A percentile compares a stretch with the other conserved stretches of the same genome.
Evolutionary conservation across 192 early-diverging fungal genomes (phyloP).

Genomic region (Phycomyces nitens): DNA sequence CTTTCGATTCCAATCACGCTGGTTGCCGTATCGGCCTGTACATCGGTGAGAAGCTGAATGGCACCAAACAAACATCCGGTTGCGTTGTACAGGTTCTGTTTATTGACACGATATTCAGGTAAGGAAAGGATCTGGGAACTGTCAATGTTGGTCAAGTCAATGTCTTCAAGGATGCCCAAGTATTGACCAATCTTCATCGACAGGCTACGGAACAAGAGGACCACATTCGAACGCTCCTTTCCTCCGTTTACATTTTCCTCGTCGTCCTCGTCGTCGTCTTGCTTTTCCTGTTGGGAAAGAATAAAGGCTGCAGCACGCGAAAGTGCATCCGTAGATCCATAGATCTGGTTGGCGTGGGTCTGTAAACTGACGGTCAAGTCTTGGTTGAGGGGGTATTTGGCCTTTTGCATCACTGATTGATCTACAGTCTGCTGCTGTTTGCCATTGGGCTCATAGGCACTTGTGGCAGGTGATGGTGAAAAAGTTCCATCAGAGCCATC

Average conservation of each 20-base stretch:
- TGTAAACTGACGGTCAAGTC: slow-evolving; percentile 25
- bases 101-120: slow-evolving; percentile 17
- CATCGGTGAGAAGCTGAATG: slow-evolving; percentile 26
- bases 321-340: slow-evolving; percentile 27
- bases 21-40: neutral
- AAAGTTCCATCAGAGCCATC: neutral
- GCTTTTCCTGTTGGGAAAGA: neutral
- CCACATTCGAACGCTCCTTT: slow-evolving; percentile 15
- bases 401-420: slow-evolving; percentile 10
- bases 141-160: slow-evolving; percentile 16
- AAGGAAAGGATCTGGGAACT: slow-evolving; percentile 15
- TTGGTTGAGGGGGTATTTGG: slow-evolving; percentile 29
- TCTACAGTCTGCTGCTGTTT: neutral
- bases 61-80: slow-evolving; percentile 28
- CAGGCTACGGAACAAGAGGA: slow-evolving; percentile 14
- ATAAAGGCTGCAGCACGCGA: slow-evolving; percentile 18
- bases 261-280: slow-evolving; percentile 2
- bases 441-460: neutral
- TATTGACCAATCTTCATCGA: slow-evolving; percentile 28
- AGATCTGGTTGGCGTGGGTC: slow-evolving; percentile 28
- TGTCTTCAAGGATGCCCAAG: slow-evolving; percentile 22
- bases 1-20: slow-evolving; percentile 16
- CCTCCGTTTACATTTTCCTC: neutral
- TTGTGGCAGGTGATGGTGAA: slow-evolving; percentile 1
- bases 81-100: slow-evolving; percentile 33